A percentile compares a stretch with the other conserved stretches of the same genome.
These are phyloP conservation scores for Fomitopsis schrenkii DNA, from an alignment of 1,284 basidiomycete species.

Conservation along the genomic window DNA sequence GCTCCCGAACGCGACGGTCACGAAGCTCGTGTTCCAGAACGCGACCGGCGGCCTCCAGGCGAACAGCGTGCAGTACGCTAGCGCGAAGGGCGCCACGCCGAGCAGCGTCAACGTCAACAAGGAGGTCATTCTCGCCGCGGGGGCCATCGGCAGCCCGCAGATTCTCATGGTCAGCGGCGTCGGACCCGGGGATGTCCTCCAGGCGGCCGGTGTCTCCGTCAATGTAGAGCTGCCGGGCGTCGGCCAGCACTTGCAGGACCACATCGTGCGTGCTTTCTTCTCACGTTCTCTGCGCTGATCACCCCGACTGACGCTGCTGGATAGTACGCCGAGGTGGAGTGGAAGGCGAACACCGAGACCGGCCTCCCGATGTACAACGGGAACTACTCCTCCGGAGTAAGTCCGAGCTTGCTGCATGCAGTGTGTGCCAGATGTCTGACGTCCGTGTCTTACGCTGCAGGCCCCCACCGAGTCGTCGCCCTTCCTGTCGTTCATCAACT, in stretches of 20 bases:
- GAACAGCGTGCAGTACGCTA: slow-evolving; percentile 53
- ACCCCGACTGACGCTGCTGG: background rate
- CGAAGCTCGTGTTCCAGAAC: slow-evolving; percentile 50
- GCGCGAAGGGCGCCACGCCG: slow-evolving; percentile 24
- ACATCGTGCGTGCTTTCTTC: slow-evolving; percentile 40
- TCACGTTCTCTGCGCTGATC: background rate
- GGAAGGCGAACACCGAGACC: slow-evolving; percentile 42
- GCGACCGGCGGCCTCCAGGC: slow-evolving; percentile 43
- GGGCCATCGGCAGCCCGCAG: slow-evolving; percentile 62
- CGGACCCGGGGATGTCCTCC: slow-evolving; percentile 56
- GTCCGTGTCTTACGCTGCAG: slow-evolving; percentile 1
- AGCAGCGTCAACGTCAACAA: slow-evolving; percentile 47
- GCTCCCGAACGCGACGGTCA: slow-evolving; percentile 51
- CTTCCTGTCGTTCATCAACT: slow-evolving; percentile 64
- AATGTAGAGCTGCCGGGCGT: slow-evolving; percentile 62
- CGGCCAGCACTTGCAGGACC: slow-evolving; percentile 75
- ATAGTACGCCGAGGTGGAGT: slow-evolving; percentile 46
- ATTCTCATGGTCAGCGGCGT: slow-evolving; percentile 71
- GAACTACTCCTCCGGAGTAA: slow-evolving; percentile 28
- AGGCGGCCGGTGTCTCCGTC: slow-evolving; percentile 44
- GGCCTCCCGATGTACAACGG: slow-evolving; percentile 37
- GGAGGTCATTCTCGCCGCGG: slow-evolving; percentile 61
- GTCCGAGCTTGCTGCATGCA: slow-evolving; percentile 7
- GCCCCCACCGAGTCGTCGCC: slow-evolving; percentile 27
- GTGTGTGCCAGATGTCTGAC: background rate